These are phyloP conservation scores for Graphilbum ipis-grandicollis DNA, from an alignment of 2,329 filamentous ascomycete species.

Conservation along the genomic window DNA sequence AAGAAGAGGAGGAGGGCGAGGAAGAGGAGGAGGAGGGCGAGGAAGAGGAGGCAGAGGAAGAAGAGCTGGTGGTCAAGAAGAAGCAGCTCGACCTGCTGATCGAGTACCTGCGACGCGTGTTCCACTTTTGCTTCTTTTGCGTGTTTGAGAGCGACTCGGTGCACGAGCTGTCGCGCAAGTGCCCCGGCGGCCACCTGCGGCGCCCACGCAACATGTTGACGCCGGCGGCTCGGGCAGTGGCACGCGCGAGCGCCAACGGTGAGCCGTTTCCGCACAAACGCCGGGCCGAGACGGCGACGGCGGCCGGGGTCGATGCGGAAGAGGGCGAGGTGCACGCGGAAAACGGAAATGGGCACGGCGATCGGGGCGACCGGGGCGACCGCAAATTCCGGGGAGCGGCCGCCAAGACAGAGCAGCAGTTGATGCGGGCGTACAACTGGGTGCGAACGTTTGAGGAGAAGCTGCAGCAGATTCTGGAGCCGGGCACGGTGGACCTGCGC, in stretches of 20 bases:
- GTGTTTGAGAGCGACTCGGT: conserved; percentile 97
- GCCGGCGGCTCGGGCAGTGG: conserved; percentile 66
- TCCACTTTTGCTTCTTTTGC: conserved; percentile 99
- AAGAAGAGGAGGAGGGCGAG: conserved; percentile 59
- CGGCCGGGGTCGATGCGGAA: conserved; percentile 32
- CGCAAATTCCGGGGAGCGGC: conserved; percentile 47
- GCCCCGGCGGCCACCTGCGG: conserved; percentile 89
- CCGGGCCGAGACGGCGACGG: conserved; percentile 37
- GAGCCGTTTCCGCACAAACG: conserved; percentile 75
- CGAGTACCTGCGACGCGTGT: conserved; percentile 89
- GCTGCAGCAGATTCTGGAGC: conserved; percentile 79
- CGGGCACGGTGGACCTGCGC: conserved; percentile 68
- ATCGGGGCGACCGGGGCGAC: not conserved
- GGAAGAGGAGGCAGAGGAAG: conserved; percentile 74
- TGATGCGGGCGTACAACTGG: conserved; percentile 94
- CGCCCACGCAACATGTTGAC: conserved; percentile 76
- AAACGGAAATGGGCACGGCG: conserved; percentile 46
- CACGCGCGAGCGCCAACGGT: conserved; percentile 66
- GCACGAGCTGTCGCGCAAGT: conserved; percentile 89
- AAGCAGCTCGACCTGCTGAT: conserved; percentile 93
- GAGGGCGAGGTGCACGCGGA: conserved; percentile 42
- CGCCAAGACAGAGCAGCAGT: conserved; percentile 73
- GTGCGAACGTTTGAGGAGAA: conserved; percentile 98
- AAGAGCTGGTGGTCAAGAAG: conserved; percentile 80
- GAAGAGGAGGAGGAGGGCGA: conserved; percentile 67